Evolutionary conservation across 306 rosid species (phyloP), one percentile per base, ranked within the genome.

Genomic region (Styphnolobium japonicum): DNA sequence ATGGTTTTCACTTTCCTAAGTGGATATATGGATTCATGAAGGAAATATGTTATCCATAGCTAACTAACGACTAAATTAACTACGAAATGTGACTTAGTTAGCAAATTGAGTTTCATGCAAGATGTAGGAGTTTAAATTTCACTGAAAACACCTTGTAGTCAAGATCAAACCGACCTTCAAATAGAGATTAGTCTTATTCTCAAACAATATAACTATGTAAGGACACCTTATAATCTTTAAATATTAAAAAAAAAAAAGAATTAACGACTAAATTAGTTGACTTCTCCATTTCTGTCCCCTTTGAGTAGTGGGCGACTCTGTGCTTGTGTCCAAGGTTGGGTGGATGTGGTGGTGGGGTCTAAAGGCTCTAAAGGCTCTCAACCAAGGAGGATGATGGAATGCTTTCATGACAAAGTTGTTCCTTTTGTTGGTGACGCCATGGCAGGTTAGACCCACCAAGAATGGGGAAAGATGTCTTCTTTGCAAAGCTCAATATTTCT

Each of bases 341-440:
- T 74, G 78, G 37, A 78, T 19, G 70, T 55, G 80, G 71, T 39
- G 76, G 85, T 70, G 60, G 87, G 85, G 67, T 57, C 77, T 37
- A 27, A 80, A 46, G 49, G 8, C 33, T 60, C 37, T 52, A 72
- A 85, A 46, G 49, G 8, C 33, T 60, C 37, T 52, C 65, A 85
- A 76, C 70, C 80, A 62, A 36, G 75, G 46, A 71, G 64, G 40
- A 25, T 43, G 79, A 82, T 85, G 84, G 73, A 82, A 60, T 67
- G 78, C 77, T 45, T 79, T 69, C 79, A n/a, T 39, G 37, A 79
- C 70, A 63, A 73, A 78, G 73, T 25, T 70, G 73, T 79, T 86
- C 89, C 65, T 79, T 86, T 79, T 79, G 84, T 75, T 79, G 76
- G 69, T 79, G 84, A 79, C 86, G 82, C 80, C 82, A 86, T 79